phyloP scores from a whole-genome alignment of 495 filamentous ascomycete species.

The Hapsidospora chrysogenum region DNA sequence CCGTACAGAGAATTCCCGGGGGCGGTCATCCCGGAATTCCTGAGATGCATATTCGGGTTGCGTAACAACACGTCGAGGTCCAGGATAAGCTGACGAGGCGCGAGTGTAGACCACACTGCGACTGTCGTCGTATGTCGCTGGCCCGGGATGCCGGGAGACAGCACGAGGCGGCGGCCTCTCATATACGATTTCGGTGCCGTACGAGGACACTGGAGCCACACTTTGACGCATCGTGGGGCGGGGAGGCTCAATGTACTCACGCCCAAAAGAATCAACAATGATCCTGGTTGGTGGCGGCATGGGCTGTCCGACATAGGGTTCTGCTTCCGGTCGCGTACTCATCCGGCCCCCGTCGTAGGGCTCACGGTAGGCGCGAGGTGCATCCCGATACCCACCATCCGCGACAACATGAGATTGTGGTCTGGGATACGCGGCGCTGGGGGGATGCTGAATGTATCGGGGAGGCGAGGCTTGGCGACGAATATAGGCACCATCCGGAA shows the following conservation, averaged over 20 bases:
- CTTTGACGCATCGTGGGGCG: conserved; percentile 28
- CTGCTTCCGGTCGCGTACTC: conserved; percentile 25
- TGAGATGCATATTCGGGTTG: conserved; percentile 30
- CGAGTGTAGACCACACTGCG: conserved; percentile 26
- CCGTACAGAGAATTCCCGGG: conserved; percentile 29
- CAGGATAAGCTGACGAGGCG: conserved; percentile 18
- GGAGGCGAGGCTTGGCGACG: conserved; percentile 32
- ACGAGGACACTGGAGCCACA: conserved; percentile 19
- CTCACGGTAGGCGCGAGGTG: conserved; percentile 41
- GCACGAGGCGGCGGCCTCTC: conserved; percentile 28
- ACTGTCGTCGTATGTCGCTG: conserved; percentile 25
- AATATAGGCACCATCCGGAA: conserved; percentile 4
- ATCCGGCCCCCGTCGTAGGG: conserved; percentile 17
- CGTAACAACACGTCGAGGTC: conserved; percentile 31
- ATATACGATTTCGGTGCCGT: conserved; percentile 27
- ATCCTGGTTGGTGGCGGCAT: conserved; percentile 39
- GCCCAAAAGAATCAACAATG: conserved; percentile 53
- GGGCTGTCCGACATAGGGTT: conserved; percentile 38
- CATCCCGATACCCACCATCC: conserved; percentile 31
- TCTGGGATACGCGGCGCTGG: conserved; percentile 11
- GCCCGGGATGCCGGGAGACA: conserved; percentile 32
- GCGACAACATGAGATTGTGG: conserved; percentile 44
- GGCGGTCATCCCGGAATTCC: conserved; percentile 31
- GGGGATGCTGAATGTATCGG: conserved; percentile 17
- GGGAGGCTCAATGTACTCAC: conserved; percentile 48